Evolutionary conservation across 225 moss, liverwort and hornwort genomes (phyloP), one percentile per base, ranked within the genome.

Genomic region (Anthoceros angustus): DNA sequence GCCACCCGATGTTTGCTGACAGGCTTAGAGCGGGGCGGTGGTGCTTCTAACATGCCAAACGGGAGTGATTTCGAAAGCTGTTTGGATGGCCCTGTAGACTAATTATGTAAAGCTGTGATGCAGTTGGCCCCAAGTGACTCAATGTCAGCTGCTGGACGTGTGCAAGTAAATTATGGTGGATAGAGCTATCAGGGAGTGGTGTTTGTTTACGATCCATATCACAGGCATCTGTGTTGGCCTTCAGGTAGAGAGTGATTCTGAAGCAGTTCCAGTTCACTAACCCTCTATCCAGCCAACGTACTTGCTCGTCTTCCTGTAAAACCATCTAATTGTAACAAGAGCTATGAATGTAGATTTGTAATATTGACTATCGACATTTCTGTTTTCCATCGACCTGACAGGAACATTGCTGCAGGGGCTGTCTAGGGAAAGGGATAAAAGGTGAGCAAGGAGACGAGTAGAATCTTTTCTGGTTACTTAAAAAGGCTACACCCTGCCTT

Each of bases 1-100:
- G 71, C 71, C 77, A n/a, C 50, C 66, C 64, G 16, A 18, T 55
- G 18, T 5, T 15, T 23, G 23, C n/a, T 23, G 23, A 23, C 18
- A 23, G 8, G 8, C 1, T 3, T 55, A 55, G 55, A 55, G 46
- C 12, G 12, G n/a, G 8, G 23, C 7, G 16, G 0, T 18, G 14
- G 55, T 7, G 23, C 55, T 23, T 55, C 55, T 55, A 55, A 55
- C 55, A 55, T 32, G 32, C 55, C 55, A 23, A 55, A 20, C 18
- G n/a, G 14, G 55, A 55, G 55, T 55, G 55, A 9, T 55, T 55
- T 18, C 12, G n/a, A 5, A 55, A 55, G 16, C 55, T 55, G 55
- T 23, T 20, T 20, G 55, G 55, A 55, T 55, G 55, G 23, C 12
- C 14, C 8, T 55, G 7, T 15, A 18, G n/a, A 55, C 55, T 55